Evolutionary conservation across 495 filamentous ascomycete species (phyloP), one percentile per base, ranked within the genome.

Genomic region (Evernia prunastri): DNA sequence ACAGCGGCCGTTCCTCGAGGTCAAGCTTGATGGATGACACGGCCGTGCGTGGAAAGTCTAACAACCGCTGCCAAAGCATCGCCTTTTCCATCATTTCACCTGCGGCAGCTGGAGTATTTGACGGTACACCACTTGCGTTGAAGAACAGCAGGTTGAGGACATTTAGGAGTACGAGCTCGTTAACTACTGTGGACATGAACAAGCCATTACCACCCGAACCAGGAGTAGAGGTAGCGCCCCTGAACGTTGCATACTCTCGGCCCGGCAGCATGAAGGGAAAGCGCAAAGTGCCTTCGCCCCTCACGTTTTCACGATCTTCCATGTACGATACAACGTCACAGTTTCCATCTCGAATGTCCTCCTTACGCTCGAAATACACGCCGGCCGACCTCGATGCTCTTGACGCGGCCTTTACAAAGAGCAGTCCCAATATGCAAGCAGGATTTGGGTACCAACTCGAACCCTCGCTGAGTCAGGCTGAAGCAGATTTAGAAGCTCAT

Each of bases 171-270:
- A 39, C 57, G 7, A 49, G 56, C 13, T 66, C 66, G 27, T 69
- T 63, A 63, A 56, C 43, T 33, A 58, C 72, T 29, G 51, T 54
- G 15, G 75, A 72, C 39, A 66, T 57, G 58, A 78, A 81, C 27
- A 82, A 81, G 53, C 78, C 80, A n/a, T 69, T 82, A n/a, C 80
- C 80, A 8, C 72, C 72, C 25, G 78, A 77, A 23, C 80, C 80
- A 35, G 67, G 71, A 0, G 69, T 47, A 29, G 66, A 66, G 27
- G 36, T 71, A 20, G 54, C 71, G 9, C 75, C 78, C 13, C 67
- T 76, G 5, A 67, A 68, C 5, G 60, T 76, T 18, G 70, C 70
- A 20, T 66, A 63, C 57, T 59, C 63, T 31, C 59, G 67, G 23
- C 27, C 54, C 5, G 54, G 72, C 35, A 69, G 66, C 35, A 62